These are phyloP conservation scores for Scolecobasidium constrictum DNA, from an alignment of 2,329 filamentous ascomycete species.

Conservation along the genomic window DNA sequence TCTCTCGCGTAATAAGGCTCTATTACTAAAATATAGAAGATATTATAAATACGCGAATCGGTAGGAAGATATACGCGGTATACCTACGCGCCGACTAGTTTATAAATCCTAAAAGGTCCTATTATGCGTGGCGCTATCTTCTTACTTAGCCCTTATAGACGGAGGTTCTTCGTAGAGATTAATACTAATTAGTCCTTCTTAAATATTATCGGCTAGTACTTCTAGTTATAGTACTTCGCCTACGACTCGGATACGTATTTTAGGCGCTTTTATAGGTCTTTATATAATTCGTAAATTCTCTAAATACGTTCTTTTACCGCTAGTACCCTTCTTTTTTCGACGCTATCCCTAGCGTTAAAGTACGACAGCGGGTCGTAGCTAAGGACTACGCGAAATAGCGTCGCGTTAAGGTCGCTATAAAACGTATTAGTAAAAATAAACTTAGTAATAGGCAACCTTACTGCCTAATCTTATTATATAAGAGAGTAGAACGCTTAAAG, in stretches of 20 bases:
- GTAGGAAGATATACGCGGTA: background rate
- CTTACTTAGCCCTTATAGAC: background rate
- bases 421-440: conserved; percentile 1
- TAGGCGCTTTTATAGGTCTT: background rate
- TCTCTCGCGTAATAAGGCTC: background rate
- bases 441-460: conserved; percentile 1
- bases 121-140: background rate
- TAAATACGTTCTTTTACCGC: background rate
- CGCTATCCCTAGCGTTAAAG: conserved; percentile 1
- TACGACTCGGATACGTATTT: background rate
- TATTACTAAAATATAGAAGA: background rate
- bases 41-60: background rate
- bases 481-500: conserved; percentile 8
- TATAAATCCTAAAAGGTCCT: background rate
- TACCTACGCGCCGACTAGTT: background rate
- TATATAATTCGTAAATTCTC: background rate
- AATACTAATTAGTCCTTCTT: background rate
- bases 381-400: background rate
- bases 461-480: background rate
- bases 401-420: background rate
- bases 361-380: background rate
- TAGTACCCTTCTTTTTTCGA: background rate
- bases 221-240: background rate
- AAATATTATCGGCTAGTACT: background rate
- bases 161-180: conserved; percentile 1